Base-by-base conservation (phyloP, 1,284 basidiomycete species). In the Heterobasidion irregulare region DNA sequence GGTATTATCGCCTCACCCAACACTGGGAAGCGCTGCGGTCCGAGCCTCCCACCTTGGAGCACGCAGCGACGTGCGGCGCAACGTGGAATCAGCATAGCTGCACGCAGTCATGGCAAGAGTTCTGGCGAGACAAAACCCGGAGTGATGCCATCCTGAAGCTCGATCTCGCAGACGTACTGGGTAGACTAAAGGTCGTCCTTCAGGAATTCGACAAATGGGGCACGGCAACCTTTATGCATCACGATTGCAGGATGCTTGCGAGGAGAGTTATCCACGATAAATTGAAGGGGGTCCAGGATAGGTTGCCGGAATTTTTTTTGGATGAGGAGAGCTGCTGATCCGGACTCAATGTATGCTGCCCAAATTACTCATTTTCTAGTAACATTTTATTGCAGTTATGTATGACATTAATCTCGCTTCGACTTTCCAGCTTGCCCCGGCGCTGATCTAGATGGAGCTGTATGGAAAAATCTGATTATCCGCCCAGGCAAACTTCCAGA, bases 31-130 rank as follows among this genome's bases (percentile, higher is more conserved):
- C 18, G 61, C 66, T 86, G 10, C 81, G 84, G 19, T 65, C 65
- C 6, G 66, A 69, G 9, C 81, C 83, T 7, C 74, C 82, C 33
- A 62, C 66, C 18, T 84, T 87, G 58, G 79, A 82, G 38, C 84
- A 87, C 60, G 74, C 80, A 2, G 63, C 76, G 3, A 70, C 78
- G 5, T 87, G 85, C 61, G 77, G 76, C 34, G 75, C 81, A 18
- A 82, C 78, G 12, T 88, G 83, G 84, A 81, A 85, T 59, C 82
- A 83, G 61, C 78, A 82, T 57, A 76, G 79, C 18, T 88, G 85
- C 61, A 77, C 75, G 18, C 81, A 84, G 65, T 79, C 76, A 52
- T 86, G 82, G 82, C 62, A 76, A 15, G 82, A 84, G 53, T 85
- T 84, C 61, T 86, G 83, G 83, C 82, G 80, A 63, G 83, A 85